Evolutionary conservation across 2,329 filamentous ascomycete genomes (phyloP).

Genomic region (Hymenoscyphus albidus): DNA sequence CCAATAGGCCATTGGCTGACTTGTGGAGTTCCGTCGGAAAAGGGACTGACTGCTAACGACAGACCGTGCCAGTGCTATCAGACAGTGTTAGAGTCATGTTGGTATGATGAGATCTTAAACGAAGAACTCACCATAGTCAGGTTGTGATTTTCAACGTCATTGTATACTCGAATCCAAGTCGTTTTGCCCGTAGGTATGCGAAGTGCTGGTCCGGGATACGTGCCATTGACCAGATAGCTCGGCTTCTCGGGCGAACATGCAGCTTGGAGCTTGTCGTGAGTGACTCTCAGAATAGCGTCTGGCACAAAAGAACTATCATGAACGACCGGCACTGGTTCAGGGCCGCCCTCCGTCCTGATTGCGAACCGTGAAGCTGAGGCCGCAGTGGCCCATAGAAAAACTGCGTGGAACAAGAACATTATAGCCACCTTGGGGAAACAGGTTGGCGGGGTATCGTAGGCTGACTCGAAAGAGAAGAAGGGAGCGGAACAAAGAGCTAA

Average conservation of each 20-base stretch:
- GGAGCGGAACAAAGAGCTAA: too few species aligned
- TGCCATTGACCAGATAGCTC: conserved; percentile 42
- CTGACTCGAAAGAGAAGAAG: too few species aligned
- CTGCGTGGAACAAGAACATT: too few species aligned
- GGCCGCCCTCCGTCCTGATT: too few species aligned
- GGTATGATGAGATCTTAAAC: neutral
- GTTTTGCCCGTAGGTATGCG: conserved; percentile 40
- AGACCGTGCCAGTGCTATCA: conserved; percentile 20
- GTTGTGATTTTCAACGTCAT: conserved; percentile 45
- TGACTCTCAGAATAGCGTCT: neutral
- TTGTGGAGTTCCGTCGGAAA: conserved; percentile 44
- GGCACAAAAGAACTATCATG: neutral
- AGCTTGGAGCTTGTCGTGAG: neutral
- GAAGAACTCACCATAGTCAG: conserved; percentile 42
- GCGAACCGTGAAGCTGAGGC: too few species aligned
- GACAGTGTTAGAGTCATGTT: neutral
- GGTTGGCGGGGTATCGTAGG: too few species aligned
- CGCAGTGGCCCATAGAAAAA: too few species aligned
- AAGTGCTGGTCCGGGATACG: conserved; percentile 44
- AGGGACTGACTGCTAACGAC: conserved; percentile 14
- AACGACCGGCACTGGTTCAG: neutral
- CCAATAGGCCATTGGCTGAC: conserved; percentile 50
- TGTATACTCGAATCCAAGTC: conserved; percentile 50
- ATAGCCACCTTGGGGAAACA: too few species aligned
- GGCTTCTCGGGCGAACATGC: neutral